These are phyloP conservation scores for Tricholoma bakamatsutake DNA, from an alignment of 768 basidiomycete species.

Conservation along the genomic window DNA sequence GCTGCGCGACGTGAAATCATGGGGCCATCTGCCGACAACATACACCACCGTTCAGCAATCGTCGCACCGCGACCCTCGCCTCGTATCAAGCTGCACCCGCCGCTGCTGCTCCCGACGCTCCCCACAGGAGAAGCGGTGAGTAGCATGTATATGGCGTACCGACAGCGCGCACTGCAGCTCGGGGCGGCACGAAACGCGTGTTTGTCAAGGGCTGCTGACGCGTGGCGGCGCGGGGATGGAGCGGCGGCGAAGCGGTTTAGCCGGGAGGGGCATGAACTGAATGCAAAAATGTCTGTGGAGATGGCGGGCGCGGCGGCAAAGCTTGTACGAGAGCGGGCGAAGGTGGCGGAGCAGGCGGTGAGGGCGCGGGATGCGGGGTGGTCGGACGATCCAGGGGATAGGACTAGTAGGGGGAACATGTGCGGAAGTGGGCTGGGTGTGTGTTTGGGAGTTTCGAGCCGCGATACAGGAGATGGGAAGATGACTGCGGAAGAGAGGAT, in stretches of 20 bases:
- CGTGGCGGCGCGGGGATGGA: slow-evolving; percentile 93
- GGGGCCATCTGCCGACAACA: slow-evolving; percentile 53
- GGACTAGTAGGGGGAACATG: slow-evolving; percentile 63
- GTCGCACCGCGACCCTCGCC: slow-evolving; percentile 80
- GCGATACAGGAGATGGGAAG: slow-evolving; percentile 46
- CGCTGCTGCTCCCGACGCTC: slow-evolving; percentile 81
- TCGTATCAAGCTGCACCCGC: slow-evolving; percentile 77
- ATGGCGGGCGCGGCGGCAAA: slow-evolving; percentile 80
- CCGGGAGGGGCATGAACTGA: slow-evolving; percentile 89
- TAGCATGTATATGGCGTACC: slow-evolving; percentile 82
- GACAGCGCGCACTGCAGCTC: slow-evolving; percentile 82
- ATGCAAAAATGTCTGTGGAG: slow-evolving; percentile 85
- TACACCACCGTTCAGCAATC: slow-evolving; percentile 62
- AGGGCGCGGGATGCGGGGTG: slow-evolving; percentile 61
- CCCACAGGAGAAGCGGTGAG: slow-evolving; percentile 80
- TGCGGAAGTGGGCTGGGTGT: slow-evolving; percentile 85
- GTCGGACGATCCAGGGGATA: slow-evolving; percentile 82
- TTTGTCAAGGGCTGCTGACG: slow-evolving; percentile 90
- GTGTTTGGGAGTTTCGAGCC: slow-evolving; percentile 76
- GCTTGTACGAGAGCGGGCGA: slow-evolving; percentile 78
- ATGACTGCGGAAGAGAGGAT: slow-evolving; percentile 82
- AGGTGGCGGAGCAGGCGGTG: slow-evolving; percentile 71
- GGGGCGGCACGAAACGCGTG: slow-evolving; percentile 94
- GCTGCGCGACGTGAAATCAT: slow-evolving; percentile 52
- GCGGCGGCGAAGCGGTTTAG: slow-evolving; percentile 94